Evolutionary conservation across 176 grass and related monocot genomes (phyloP).

Genomic region (Carex myosuroides): DNA sequence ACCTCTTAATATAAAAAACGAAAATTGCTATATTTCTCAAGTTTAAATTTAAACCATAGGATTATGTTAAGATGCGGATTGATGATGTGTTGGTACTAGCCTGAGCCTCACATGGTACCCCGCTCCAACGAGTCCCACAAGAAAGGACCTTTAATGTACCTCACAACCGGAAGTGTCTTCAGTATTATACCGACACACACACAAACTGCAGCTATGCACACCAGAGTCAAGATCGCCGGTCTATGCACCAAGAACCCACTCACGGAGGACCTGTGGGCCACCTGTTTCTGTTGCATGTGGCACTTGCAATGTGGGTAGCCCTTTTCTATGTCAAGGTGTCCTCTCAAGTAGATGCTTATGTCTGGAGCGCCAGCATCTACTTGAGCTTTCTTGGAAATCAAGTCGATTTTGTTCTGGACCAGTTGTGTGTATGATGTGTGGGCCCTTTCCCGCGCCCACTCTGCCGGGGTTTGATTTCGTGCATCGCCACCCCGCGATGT

Average conservation of each 20-base stretch:
- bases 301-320: constrained; percentile 30
- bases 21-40: background rate
- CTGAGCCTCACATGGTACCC: constrained; percentile 40
- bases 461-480: constrained; percentile 49
- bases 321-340: constrained; percentile 7
- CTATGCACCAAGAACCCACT: constrained; percentile 50
- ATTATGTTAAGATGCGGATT: background rate
- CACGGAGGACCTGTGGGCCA: constrained; percentile 5
- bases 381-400: constrained; percentile 24
- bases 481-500: constrained; percentile 40
- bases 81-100: background rate
- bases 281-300: constrained; percentile 28
- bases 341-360: background rate
- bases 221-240: constrained; percentile 48
- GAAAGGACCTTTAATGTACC: constrained; percentile 42
- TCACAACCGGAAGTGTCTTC: constrained; percentile 46
- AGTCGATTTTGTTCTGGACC: constrained; percentile 70
- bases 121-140: constrained; percentile 44
- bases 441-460: constrained; percentile 46
- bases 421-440: constrained; percentile 54
- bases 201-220: constrained; percentile 70
- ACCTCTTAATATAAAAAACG: background rate
- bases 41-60: background rate
- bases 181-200: constrained; percentile 74
- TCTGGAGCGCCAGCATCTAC: constrained; percentile 25